Evolutionary conservation across 768 basidiomycete genomes (phyloP), one percentile per base, ranked within the genome.

Genomic region (Symmetrospora coprosmae): DNA sequence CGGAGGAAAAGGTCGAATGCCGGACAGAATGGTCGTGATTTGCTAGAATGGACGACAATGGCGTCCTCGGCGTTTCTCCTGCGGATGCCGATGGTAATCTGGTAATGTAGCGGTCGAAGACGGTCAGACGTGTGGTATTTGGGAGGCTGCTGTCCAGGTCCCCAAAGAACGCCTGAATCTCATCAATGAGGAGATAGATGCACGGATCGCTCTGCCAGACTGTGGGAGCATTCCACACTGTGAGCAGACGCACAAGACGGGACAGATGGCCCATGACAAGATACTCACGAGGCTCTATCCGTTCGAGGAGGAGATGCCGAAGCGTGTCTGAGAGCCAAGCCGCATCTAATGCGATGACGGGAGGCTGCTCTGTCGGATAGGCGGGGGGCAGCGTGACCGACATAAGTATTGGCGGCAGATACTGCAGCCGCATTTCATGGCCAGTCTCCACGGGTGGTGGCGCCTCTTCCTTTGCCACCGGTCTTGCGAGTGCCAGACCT

Each of bases 131-230:
- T 41, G 30, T 25, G n/a, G n/a, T n/a, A 33, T 39, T 21, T 25
- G 31, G 41, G 6, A 47, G 19, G 5, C n/a, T 3, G 6, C 13
- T 21, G 25, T 43, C 55, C 17, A 23, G 37, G 13, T n/a, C n/a
- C n/a, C n/a, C n/a, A n/a, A 58, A 13, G 6, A 28, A 21, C 8
- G 40, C 39, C 13, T 2, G 17, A 9, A 58, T 23, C 25, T 58
- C 55, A 21, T 58, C 55, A 17, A 58, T 43, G 25, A 58, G 43
- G 9, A 58, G 30, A 27, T 45, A 58, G 2, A 43, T 58, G 5
- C 41, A 58, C 3, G 37, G 25, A 34, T 58, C 55, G 40, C 46
- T 58, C 55, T 45, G 40, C 55, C 55, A 58, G 16, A 58, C 55
- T 58, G 28, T 31, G 55, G n/a, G n/a, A n/a, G n/a, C 45, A 47